These are phyloP conservation scores for Suhomyces kilbournensis DNA, from an alignment of 805 yeast genomes.

Conservation along the genomic window DNA sequence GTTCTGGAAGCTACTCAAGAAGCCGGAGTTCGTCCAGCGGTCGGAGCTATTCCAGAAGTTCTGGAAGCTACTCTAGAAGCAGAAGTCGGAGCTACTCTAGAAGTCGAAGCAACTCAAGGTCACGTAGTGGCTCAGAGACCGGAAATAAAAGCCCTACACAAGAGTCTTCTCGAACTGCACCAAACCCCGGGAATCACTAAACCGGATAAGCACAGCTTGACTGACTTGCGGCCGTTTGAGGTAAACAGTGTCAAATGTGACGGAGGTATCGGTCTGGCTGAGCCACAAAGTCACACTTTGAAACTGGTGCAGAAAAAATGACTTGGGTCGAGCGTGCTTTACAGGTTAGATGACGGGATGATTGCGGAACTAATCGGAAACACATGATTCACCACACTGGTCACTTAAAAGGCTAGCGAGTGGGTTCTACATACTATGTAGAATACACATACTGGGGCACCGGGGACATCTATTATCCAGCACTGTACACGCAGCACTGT, in stretches of 20 bases:
- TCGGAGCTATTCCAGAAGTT: constrained; percentile 6
- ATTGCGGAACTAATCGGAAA: background rate
- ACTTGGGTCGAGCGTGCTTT: background rate
- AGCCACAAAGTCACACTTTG: background rate
- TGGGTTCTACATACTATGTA: background rate
- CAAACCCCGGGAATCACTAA: background rate
- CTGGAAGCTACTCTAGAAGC: constrained; percentile 8
- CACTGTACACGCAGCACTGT: background rate
- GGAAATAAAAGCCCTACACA: background rate
- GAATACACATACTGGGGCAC: background rate
- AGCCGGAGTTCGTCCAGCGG: constrained; percentile 14
- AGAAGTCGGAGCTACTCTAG: constrained; percentile 8
- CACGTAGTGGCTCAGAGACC: background rate
- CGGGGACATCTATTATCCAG: background rate
- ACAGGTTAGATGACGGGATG: constrained; percentile 4
- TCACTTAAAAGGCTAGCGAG: background rate
- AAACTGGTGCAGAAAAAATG: background rate
- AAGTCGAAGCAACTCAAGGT: constrained; percentile 8
- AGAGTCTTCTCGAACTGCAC: background rate
- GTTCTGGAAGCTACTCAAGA: constrained; percentile 14
- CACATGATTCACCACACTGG: background rate
- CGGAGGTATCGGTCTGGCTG: constrained; percentile 3
- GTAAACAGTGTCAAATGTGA: background rate
- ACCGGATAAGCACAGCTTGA: background rate
- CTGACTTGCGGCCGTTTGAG: background rate